Conservation (phyloP, 345 rosid species). For the Populus alba region DNA sequence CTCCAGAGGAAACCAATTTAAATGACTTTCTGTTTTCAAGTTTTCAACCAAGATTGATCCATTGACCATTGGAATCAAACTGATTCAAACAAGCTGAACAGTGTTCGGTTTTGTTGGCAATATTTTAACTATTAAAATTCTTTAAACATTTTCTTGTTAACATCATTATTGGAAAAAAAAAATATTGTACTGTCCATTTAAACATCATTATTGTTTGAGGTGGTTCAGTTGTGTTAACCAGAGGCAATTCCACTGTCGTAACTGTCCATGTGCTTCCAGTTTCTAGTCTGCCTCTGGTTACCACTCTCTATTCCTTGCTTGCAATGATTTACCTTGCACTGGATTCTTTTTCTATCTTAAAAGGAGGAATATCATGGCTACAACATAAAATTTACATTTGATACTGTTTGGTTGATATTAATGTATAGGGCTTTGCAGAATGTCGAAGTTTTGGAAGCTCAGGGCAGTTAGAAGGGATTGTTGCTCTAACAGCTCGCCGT, state of each 20-base stretch:
- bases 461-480: conserved; percentile 89
- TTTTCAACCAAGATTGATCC: neutral
- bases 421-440: conserved; percentile 98
- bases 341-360: neutral
- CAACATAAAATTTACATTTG: conserved; percentile 25
- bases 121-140: no score
- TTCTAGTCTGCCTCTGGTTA: neutral
- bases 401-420: conserved; percentile 53
- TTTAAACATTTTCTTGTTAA: neutral
- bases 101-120: neutral
- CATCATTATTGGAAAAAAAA: neutral
- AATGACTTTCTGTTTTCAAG: no score
- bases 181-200: no score
- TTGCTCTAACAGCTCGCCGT: conserved; percentile 91
- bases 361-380: neutral
- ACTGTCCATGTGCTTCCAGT: neutral
- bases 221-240: no score
- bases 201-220: no score
- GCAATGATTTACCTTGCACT: neutral
- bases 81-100: neutral
- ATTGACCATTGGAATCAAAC: neutral
- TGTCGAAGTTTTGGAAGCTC: conserved; percentile 82
- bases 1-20: neutral
- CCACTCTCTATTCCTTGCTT: neutral
- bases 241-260: neutral